These are phyloP conservation scores for Daldinia sp. DNA, from an alignment of 2,329 filamentous ascomycete genomes.

Conservation along the genomic window DNA sequence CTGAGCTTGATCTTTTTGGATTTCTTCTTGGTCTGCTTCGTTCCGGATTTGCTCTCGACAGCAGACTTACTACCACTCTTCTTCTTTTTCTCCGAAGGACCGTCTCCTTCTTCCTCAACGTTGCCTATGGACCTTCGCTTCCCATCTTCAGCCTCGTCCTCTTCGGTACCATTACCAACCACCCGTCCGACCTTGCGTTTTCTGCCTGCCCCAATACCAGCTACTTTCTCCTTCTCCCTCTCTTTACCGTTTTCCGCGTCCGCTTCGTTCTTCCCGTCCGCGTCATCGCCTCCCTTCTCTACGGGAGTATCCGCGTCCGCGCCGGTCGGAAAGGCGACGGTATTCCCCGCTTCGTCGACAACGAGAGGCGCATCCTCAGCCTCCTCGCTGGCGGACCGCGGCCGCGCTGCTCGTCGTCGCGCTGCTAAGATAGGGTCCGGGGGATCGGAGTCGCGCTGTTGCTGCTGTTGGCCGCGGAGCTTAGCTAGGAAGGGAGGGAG, in stretches of 20 bases:
- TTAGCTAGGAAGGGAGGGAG: conserved; percentile 72
- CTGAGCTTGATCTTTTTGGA: conserved; percentile 75
- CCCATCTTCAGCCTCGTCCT: conserved; percentile 47
- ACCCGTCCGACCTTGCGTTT: conserved; percentile 69
- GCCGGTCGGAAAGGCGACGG: conserved; percentile 61
- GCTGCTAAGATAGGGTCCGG: conserved; percentile 66
- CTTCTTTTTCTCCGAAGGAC: conserved; percentile 15
- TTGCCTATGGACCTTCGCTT: neutral
- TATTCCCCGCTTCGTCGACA: conserved; percentile 78
- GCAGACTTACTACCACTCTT: conserved; percentile 40
- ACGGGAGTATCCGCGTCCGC: conserved; percentile 40
- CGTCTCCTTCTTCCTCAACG: conserved; percentile 12
- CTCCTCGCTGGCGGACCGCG: conserved; percentile 72
- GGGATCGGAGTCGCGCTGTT: conserved; percentile 59
- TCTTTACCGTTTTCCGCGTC: conserved; percentile 40
- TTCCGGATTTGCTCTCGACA: conserved; percentile 32
- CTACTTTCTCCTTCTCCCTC: conserved; percentile 35
- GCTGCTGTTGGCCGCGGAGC: conserved; percentile 65
- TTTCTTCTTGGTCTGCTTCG: conserved; percentile 61
- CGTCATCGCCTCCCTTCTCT: conserved; percentile 46
- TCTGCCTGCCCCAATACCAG: conserved; percentile 58
- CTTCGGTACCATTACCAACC: conserved; percentile 58
- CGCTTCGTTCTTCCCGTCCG: conserved; percentile 51
- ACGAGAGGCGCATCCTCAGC: conserved; percentile 82
- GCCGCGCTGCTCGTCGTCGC: conserved; percentile 60